phyloP scores from a whole-genome alignment of 495 filamentous ascomycete genomes.

The Oidiodendron maius region DNA sequence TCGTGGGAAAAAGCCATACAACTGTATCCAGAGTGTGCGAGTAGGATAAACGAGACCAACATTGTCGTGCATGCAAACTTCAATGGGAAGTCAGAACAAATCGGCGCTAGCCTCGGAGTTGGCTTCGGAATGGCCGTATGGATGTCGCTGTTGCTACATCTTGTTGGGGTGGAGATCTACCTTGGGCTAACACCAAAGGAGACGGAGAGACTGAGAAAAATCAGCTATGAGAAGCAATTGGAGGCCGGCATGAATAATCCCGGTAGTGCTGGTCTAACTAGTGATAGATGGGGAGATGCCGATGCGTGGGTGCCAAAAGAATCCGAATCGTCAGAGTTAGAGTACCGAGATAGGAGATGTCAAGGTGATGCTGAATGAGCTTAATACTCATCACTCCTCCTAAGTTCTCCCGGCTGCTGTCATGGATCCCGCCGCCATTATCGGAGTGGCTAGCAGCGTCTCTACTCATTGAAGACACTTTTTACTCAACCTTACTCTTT shows the following conservation, averaged over 20 bases:
- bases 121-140: slow-evolving; percentile 40
- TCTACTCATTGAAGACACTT: too few species aligned
- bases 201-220: slow-evolving; percentile 35
- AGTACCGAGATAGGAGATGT: too few species aligned
- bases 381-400: too few species aligned
- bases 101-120: slow-evolving; percentile 30
- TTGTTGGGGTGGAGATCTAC: slow-evolving; percentile 43
- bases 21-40: slow-evolving; percentile 35
- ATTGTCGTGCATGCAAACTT: slow-evolving; percentile 28
- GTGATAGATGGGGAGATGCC: slow-evolving; percentile 39
- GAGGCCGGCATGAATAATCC: slow-evolving; percentile 41
- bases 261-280: slow-evolving; percentile 39
- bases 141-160: slow-evolving; percentile 38
- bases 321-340: too few species aligned
- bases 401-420: too few species aligned
- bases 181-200: slow-evolving; percentile 44
- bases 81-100: slow-evolving; percentile 20
- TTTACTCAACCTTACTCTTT: too few species aligned
- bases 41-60: slow-evolving; percentile 19
- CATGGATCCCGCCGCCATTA: too few species aligned
- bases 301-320: too few species aligned
- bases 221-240: slow-evolving; percentile 45
- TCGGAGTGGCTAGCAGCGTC: too few species aligned
- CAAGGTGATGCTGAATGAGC: too few species aligned
- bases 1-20: slow-evolving; percentile 13